These are phyloP conservation scores for Rhizopogon salebrosus DNA, from an alignment of 768 basidiomycete genomes.

Conservation along the genomic window DNA sequence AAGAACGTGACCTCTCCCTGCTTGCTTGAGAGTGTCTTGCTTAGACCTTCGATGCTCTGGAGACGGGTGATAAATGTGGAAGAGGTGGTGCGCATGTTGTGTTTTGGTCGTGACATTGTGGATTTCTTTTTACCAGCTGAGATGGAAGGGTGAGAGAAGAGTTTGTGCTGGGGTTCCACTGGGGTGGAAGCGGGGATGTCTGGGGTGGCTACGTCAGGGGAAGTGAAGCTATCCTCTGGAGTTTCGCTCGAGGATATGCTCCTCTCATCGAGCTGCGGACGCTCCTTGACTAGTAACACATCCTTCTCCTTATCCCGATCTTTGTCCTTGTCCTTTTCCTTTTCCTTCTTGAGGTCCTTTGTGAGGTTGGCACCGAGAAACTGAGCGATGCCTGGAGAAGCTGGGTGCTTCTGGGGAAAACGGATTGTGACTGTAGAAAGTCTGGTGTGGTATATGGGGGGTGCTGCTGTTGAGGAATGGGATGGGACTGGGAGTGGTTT, in stretches of 20 bases:
- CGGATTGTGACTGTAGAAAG: slow-evolving; percentile 58
- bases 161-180: slow-evolving; percentile 39
- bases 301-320: slow-evolving; percentile 39
- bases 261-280: slow-evolving; percentile 44
- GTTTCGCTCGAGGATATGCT: slow-evolving; percentile 84
- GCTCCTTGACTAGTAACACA: slow-evolving; percentile 30
- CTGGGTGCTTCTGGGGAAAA: slow-evolving; percentile 54
- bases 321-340: slow-evolving; percentile 30
- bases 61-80: slow-evolving; percentile 90
- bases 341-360: slow-evolving; percentile 61
- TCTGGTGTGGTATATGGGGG: slow-evolving; percentile 48
- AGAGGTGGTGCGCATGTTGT: slow-evolving; percentile 84
- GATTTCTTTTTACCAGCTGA: slow-evolving; percentile 57
- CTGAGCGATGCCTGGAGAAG: slow-evolving; percentile 60
- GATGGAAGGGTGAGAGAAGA: slow-evolving; percentile 53
- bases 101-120: slow-evolving; percentile 67
- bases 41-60: slow-evolving; percentile 75
- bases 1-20: slow-evolving; percentile 83
- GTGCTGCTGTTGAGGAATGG: slow-evolving; percentile 27
- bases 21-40: slow-evolving; percentile 65
- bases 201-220: slow-evolving; percentile 35
- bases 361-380: slow-evolving; percentile 53
- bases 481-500: slow-evolving; percentile 51
- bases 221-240: slow-evolving; percentile 49
- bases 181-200: slow-evolving; percentile 23